These are phyloP conservation scores for Vachellia pachyceras DNA, from an alignment of 306 rosid species.

Conservation along the genomic window DNA sequence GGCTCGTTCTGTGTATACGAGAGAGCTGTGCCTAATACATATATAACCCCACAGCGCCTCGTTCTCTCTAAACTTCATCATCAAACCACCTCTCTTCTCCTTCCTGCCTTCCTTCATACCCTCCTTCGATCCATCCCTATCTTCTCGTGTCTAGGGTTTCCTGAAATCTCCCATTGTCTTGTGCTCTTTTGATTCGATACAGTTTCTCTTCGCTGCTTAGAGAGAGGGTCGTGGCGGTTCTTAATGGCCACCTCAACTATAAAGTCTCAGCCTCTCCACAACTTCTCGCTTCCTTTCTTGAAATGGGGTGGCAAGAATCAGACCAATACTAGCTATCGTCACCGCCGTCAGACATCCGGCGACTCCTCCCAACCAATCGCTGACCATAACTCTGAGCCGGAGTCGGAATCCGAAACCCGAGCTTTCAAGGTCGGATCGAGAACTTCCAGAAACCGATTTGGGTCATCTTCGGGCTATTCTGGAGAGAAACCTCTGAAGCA, in stretches of 20 bases:
- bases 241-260: constrained; percentile 86
- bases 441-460: constrained; percentile 50
- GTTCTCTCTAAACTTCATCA: constrained; percentile 15
- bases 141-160: constrained; percentile 19
- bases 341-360: constrained; percentile 58
- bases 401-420: constrained; percentile 31
- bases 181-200: neutral
- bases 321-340: constrained; percentile 57
- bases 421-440: constrained; percentile 60
- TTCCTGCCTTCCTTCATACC: neutral
- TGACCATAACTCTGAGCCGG: constrained; percentile 39
- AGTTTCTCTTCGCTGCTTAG: neutral
- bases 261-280: constrained; percentile 90
- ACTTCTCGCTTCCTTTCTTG: constrained; percentile 74
- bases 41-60: constrained; percentile 12
- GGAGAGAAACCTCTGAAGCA: constrained; percentile 35
- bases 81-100: neutral
- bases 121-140: neutral
- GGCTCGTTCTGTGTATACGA: neutral
- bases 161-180: constrained; percentile 2
- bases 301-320: constrained; percentile 87
- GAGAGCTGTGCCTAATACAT: neutral
- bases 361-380: constrained; percentile 42
- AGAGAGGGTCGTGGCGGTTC: neutral
- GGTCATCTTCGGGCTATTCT: constrained; percentile 39